Percentiles rank a stretch among this genome's conserved stretches.
phyloP scores from a whole-genome alignment of 176 grass and related monocot genomes.

The Elymus sibiricus region DNA sequence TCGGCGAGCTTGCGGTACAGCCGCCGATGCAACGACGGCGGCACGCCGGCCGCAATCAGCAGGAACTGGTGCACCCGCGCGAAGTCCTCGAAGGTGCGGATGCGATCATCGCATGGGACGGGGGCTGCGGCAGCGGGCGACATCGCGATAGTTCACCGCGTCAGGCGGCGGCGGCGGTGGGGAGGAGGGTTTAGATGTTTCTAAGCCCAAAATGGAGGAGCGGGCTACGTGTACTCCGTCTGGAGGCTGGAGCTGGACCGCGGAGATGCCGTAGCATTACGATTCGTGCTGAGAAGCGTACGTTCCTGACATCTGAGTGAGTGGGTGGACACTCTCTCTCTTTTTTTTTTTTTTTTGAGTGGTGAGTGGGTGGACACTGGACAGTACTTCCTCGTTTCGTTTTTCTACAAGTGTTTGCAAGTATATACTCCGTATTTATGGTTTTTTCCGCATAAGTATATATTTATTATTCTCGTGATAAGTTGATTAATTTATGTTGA shows the following conservation, averaged over 20 bases:
- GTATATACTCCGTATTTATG: too few relatives aligned
- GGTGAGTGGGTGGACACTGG: too few relatives aligned
- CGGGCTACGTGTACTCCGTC: neutral
- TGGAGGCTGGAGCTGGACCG: neutral
- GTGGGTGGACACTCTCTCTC: neutral
- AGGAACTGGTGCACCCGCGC: conserved; percentile 66
- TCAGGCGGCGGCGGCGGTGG: conserved; percentile 11
- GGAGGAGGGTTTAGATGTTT: conserved; percentile 31
- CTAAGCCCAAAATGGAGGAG: neutral
- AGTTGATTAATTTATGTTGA: too few relatives aligned
- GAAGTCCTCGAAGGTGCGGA: conserved; percentile 64
- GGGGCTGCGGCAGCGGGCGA: conserved; percentile 8
- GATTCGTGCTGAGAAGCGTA: neutral
- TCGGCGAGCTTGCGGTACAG: conserved; percentile 75
- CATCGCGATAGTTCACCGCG: conserved; percentile 17
- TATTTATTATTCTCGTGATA: too few relatives aligned
- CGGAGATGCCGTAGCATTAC: neutral
- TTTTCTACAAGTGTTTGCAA: too few relatives aligned
- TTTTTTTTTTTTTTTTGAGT: too few relatives aligned
- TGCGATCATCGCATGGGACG: neutral
- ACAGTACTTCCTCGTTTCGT: too few relatives aligned
- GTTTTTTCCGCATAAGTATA: too few relatives aligned
- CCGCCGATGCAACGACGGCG: conserved; percentile 48
- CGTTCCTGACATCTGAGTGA: too few relatives aligned
- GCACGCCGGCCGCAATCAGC: conserved; percentile 63